A percentile compares a stretch with the other conserved stretches of the same genome.
Conservation (phyloP, 805 yeast species). For the baker's yeast (Saccharomyces cerevisiae) region DNA sequence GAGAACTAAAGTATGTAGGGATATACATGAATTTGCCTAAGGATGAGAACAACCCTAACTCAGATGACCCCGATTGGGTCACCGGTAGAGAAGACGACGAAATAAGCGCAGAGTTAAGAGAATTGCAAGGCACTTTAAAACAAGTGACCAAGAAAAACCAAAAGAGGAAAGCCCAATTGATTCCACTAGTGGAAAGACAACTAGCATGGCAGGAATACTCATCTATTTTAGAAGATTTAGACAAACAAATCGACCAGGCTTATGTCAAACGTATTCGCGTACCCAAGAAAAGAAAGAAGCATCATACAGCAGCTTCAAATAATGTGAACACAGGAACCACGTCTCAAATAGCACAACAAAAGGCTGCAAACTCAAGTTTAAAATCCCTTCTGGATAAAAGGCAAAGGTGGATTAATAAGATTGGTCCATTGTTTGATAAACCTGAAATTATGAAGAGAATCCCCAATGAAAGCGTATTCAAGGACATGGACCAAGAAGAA, state of each 20-base stretch:
- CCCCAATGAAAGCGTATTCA: constrained; percentile 56
- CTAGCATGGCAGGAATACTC: constrained; percentile 92
- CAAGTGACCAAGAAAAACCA: constrained; percentile 56
- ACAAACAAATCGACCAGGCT: constrained; percentile 94
- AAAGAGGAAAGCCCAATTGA: constrained; percentile 52
- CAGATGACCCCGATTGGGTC: constrained; percentile 53
- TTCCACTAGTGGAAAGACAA: constrained; percentile 75
- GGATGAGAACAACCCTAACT: constrained; percentile 24
- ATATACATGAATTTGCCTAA: constrained; percentile 57
- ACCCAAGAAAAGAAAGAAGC: constrained; percentile 43
- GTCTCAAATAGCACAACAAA: constrained; percentile 44
- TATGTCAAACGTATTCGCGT: constrained; percentile 75
- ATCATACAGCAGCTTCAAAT: constrained; percentile 17
- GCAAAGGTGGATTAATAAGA: constrained; percentile 76
- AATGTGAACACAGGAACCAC: constrained; percentile 24
- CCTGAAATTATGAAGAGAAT: constrained; percentile 65
- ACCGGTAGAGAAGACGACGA: constrained; percentile 87
- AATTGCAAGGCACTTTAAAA: constrained; percentile 59
- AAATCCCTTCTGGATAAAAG: constrained; percentile 79
- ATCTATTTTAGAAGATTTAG: constrained; percentile 84
- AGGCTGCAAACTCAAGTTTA: constrained; percentile 69
- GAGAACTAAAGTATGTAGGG: constrained; percentile 86
- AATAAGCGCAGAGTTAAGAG: constrained; percentile 73
- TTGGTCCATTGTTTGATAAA: constrained; percentile 75
- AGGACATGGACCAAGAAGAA: constrained; percentile 31